Base-by-base conservation (phyloP, 352 stramenopile species). In the Globisporangium paroecandrum region DNA sequence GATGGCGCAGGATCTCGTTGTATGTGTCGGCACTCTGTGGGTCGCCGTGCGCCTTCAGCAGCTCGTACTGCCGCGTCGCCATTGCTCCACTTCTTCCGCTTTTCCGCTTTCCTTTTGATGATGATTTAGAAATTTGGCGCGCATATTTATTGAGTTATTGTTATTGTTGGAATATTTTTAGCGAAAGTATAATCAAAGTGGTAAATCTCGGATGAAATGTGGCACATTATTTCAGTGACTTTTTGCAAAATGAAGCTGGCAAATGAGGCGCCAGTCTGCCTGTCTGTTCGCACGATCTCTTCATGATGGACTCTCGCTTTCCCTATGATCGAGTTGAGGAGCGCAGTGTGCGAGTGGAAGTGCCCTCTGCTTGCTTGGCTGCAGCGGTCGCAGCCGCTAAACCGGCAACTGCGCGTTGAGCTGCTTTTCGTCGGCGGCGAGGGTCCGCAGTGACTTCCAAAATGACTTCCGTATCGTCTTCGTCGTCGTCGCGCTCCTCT, bases 321-420 rank as follows among this genome's bases (percentile, higher is more conserved):
- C 32, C 49, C 56, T 62, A 65, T 36, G 58, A 34, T 15, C 38
- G 58, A 18, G 46, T 20, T 20, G 62, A 60, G 29, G 65, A 70
- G 53, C 81, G 81, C 51, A 92, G 47, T 18, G 77, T 79, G 72
- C 77, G 73, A 4, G 61, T 69, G 2, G 69, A 69, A 10, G 75
- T 24, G 54, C 70, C 67, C 18, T 56, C 62, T 15, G 72, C 69
- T 15, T 43, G 65, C 65, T 85, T 88, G 4, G 74, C 69, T 6
- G 80, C 80, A 18, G 78, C 80, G 22, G 75, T 83, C 9, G 86
- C 86, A n/a, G 86, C 86, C 27, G 80, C 84, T 24, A 83, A 73
- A 9, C 81, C 83, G 8, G 73, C 83, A 12, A 92, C 69, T 2
- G 87, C 87, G 27, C 79, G 83, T 10, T 78, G 77, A 3, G 83